Evolutionary conservation across 805 yeast species (phyloP).

Genomic region (Kodamaea fukazawae): DNA sequence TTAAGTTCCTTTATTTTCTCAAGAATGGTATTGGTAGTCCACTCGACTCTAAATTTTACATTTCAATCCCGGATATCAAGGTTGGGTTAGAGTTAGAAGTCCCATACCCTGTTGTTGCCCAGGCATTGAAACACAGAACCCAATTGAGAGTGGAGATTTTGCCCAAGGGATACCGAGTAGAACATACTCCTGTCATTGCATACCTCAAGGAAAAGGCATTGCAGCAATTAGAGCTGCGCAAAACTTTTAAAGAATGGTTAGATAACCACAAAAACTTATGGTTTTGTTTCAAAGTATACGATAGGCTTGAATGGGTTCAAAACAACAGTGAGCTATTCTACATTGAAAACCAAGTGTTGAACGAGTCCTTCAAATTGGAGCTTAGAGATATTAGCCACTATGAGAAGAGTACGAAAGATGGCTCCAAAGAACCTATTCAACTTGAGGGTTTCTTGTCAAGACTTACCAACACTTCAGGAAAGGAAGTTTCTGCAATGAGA

Average conservation of each 20-base stretch:
- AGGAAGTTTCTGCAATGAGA: conserved; percentile 31
- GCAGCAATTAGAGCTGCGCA: conserved; percentile 23
- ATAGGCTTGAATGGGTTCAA: conserved; percentile 58
- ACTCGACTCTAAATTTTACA: conserved; percentile 23
- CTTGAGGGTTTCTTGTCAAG: conserved; percentile 78
- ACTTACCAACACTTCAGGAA: conserved; percentile 51
- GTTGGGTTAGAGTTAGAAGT: conserved; percentile 44
- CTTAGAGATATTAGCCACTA: conserved; percentile 48
- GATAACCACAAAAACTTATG: conserved; percentile 33
- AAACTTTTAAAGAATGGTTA: conserved; percentile 17
- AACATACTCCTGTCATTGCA: conserved; percentile 28
- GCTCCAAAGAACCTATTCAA: conserved; percentile 58
- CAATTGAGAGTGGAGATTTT: conserved; percentile 12
- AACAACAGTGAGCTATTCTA: conserved; percentile 28
- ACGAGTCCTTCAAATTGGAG: conserved; percentile 53
- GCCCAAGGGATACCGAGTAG: conserved; percentile 24
- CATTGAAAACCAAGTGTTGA: conserved; percentile 29
- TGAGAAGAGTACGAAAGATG: neutral
- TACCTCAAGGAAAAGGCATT: conserved; percentile 39
- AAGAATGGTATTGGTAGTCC: conserved; percentile 42
- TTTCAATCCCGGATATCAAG: conserved; percentile 47
- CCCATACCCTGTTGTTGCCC: conserved; percentile 29
- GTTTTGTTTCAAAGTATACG: conserved; percentile 65
- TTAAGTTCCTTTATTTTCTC: conserved; percentile 64
- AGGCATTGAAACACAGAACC: conserved; percentile 10